Base-by-base conservation (phyloP, 371 early-diverging fungal genomes). In the Mortierella sp. region DNA sequence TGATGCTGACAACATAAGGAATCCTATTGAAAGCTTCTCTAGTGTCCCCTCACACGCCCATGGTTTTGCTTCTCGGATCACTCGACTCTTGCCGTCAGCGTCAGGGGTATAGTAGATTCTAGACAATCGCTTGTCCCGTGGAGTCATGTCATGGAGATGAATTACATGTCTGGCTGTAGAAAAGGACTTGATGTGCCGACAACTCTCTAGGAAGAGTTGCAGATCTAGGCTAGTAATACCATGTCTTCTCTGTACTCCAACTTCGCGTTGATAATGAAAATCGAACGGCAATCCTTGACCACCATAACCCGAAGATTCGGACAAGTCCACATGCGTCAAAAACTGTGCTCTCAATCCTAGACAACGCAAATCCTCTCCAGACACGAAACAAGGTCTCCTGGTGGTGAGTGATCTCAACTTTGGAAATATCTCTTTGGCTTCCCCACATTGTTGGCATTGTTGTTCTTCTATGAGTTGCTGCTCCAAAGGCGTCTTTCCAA, bases 11-110 rank as follows among this genome's bases (percentile, higher is more conserved):
- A 17, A 15, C 23, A 65, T 29, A 8, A 32, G 35, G 13, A 71
- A 26, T 8, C 61, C 60, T 23, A 71, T 42, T 29, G 17, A 12
- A 29, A 71, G 53, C 1, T 15, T 23, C 55, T 65, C 65, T 28
- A 65, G 42, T 6, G 72, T 54, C 2, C 13, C 28, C 40, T 71
- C 65, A n/a, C 65, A 71, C 3, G 65, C 72, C 72, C 72, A 65
- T 5, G 72, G 55, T 29, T 67, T 67, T 23, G 67, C 67, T 23
- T 5, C 32, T 23, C 55, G 47, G 22, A 64, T 40, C 13, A n/a
- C 12, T 3, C 19, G 42, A 23, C 10, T 17, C 26, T 35, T 6
- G 35, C 54, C 55, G 3, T 35, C 28, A 32, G 28, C 7, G 43
- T 8, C 8, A 8, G n/a, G 15, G 6, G 3, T 26, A 17, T 26